Conservation (phyloP, 805 yeast genomes). For the Cyberlindnera japonica region DNA sequence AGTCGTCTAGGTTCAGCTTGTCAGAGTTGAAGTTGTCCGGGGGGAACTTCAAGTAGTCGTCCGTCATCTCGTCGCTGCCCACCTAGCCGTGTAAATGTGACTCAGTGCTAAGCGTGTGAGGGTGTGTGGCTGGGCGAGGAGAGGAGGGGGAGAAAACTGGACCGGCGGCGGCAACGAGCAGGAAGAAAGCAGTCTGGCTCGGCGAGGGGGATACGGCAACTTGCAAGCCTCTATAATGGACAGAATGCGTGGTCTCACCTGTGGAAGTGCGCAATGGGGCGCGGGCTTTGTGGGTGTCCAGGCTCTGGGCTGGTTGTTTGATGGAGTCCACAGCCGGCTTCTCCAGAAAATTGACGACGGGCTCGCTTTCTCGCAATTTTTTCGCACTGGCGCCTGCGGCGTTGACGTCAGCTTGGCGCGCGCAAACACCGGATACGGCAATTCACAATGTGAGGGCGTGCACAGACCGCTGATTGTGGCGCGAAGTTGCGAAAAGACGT, state of each 20-base stretch:
- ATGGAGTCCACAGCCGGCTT: no score
- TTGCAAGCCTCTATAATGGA: no score
- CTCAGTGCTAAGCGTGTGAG: not conserved
- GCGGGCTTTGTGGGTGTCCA: no score
- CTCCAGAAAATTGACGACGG: conserved; percentile 6
- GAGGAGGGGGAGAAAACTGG: no score
- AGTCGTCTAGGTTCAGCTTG: conserved; percentile 23
- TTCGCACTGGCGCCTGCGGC: no score
- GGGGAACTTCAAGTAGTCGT: conserved; percentile 25
- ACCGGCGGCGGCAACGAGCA: no score
- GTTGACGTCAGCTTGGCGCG: conserved; percentile 5
- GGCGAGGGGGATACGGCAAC: no score
- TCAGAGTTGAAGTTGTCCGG: conserved; percentile 8
- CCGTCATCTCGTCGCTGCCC: conserved; percentile 17
- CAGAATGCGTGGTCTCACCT: no score
- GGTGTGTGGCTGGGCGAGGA: not conserved
- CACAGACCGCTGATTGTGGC: not conserved
- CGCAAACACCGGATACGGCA: not conserved
- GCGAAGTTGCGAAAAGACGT: conserved; percentile 1
- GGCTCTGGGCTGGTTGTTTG: no score
- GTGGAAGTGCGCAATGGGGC: no score
- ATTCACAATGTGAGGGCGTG: not conserved
- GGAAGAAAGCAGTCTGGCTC: no score
- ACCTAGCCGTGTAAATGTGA: no score
- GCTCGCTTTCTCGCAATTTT: not conserved